phyloP scores from a whole-genome alignment of 208 protist species.

The Crithidia fasciculata region DNA sequence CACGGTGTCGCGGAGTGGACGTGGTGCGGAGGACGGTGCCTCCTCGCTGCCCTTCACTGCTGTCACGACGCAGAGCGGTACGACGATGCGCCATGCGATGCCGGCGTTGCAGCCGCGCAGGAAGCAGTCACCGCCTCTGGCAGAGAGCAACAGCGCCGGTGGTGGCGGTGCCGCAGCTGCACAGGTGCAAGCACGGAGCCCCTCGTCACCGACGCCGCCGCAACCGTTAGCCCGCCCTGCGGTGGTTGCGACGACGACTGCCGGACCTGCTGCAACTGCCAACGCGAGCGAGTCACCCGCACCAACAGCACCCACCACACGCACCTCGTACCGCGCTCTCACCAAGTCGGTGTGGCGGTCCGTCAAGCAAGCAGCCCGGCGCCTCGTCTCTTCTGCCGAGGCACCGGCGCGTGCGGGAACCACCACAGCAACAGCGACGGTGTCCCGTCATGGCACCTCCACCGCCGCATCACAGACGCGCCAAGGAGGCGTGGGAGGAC shows the following conservation, averaged over 20 bases:
- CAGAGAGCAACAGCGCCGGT: neutral
- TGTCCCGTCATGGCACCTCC: neutral
- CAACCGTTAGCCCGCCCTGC: neutral
- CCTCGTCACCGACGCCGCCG: neutral
- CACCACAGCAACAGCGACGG: neutral
- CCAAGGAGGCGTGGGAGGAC: neutral
- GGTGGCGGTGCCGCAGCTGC: neutral
- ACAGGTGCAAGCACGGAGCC: neutral
- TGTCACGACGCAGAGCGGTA: too few species aligned
- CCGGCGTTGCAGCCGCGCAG: neutral
- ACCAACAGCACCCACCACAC: neutral
- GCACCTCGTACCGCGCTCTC: slow-evolving; percentile 12
- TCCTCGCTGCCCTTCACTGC: too few species aligned
- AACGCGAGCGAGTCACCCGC: slow-evolving; percentile 7
- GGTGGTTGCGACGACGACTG: neutral
- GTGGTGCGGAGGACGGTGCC: too few species aligned
- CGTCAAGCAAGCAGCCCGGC: slow-evolving; percentile 28
- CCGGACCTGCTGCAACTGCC: neutral
- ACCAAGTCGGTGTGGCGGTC: slow-evolving; percentile 32
- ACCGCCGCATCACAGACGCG: neutral
- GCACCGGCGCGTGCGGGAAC: neutral
- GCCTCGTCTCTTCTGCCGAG: slow-evolving; percentile 9
- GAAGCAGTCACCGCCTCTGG: slow-evolving; percentile 5
- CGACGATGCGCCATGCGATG: too few species aligned
- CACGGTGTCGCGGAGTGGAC: too few species aligned